phyloP scores from a whole-genome alignment of 495 filamentous ascomycete genomes.

The Hypoxylon cercidicola region DNA sequence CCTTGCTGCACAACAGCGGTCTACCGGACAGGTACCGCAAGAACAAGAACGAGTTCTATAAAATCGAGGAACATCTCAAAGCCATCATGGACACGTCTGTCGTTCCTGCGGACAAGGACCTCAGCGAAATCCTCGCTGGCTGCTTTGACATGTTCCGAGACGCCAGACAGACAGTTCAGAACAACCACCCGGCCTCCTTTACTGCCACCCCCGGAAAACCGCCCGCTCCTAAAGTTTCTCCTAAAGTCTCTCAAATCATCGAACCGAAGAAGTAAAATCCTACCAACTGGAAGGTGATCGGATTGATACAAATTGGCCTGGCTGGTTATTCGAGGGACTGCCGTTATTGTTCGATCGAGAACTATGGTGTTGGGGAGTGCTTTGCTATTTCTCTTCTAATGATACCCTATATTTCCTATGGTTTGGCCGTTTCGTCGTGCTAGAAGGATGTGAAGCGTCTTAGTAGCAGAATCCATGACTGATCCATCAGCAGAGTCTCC shows the following conservation, averaged over 20 bases:
- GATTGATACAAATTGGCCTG: conserved; percentile 3
- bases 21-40: conserved; percentile 60
- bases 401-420: conserved; percentile 2
- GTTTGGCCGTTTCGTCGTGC: not conserved
- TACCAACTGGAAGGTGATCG: not conserved
- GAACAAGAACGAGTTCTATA: conserved; percentile 56
- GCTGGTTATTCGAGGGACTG: conserved; percentile 2
- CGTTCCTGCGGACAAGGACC: conserved; percentile 48
- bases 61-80: conserved; percentile 58
- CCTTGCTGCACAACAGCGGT: conserved; percentile 62
- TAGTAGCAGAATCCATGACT: conserved; percentile 6
- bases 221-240: not conserved
- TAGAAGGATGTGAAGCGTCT: conserved; percentile 8
- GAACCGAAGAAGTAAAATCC: conserved; percentile 33
- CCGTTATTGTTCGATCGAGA: conserved; percentile 4
- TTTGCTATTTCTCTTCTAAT: conserved; percentile 2
- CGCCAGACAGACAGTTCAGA: conserved; percentile 55
- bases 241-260: conserved; percentile 15
- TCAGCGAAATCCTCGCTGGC: conserved; percentile 52
- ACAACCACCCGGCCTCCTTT: conserved; percentile 57
- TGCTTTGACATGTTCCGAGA: conserved; percentile 54
- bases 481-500: conserved; percentile 16
- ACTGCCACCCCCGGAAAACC: conserved; percentile 26
- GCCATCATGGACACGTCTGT: conserved; percentile 58
- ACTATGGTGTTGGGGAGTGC: not conserved